A percentile compares a stretch with the other conserved stretches of the same genome.
Evolutionary conservation across 768 basidiomycete genomes (phyloP).

Genomic region (Phanerochaete carnosa): DNA sequence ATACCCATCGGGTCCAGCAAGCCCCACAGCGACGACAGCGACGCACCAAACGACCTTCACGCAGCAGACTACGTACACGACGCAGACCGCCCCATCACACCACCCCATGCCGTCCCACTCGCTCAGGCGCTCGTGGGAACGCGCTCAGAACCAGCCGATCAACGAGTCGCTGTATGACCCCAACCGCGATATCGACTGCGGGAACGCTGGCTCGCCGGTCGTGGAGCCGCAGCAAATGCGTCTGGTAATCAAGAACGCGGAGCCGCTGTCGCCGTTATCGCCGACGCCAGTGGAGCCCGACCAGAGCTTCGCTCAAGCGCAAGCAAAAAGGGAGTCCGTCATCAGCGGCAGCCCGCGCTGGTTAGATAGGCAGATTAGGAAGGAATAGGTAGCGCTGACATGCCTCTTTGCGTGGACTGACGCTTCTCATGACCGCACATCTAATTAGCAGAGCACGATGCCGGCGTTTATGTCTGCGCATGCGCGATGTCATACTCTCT

Average conservation of each 20-base stretch:
- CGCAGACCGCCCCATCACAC: not conserved
- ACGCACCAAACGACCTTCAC: not conserved
- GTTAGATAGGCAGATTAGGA: not conserved
- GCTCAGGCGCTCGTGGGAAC: slow-evolving; percentile 4
- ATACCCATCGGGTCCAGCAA: not conserved
- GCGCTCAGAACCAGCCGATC: slow-evolving; percentile 4
- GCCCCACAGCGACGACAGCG: not conserved
- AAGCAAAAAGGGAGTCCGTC: not conserved
- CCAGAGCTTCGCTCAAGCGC: not conserved
- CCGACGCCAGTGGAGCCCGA: not conserved
- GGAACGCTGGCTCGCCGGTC: slow-evolving; percentile 7
- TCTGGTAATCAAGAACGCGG: slow-evolving; percentile 22
- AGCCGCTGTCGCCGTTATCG: slow-evolving; percentile 13
- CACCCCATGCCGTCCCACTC: not conserved
- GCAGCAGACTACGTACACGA: not conserved
- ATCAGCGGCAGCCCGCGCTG: slow-evolving; percentile 1
- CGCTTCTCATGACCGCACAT: no score
- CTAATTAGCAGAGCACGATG: no score
- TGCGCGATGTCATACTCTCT: not conserved
- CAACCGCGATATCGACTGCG: slow-evolving; percentile 1
- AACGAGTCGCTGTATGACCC: slow-evolving; percentile 4
- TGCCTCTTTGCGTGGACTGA: no score
- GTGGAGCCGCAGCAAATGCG: slow-evolving; percentile 10
- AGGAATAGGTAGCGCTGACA: not conserved
- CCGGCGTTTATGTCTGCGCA: no score